Evolutionary conservation across 2,329 filamentous ascomycete genomes (phyloP).

Genomic region (Penicillium sp.): DNA sequence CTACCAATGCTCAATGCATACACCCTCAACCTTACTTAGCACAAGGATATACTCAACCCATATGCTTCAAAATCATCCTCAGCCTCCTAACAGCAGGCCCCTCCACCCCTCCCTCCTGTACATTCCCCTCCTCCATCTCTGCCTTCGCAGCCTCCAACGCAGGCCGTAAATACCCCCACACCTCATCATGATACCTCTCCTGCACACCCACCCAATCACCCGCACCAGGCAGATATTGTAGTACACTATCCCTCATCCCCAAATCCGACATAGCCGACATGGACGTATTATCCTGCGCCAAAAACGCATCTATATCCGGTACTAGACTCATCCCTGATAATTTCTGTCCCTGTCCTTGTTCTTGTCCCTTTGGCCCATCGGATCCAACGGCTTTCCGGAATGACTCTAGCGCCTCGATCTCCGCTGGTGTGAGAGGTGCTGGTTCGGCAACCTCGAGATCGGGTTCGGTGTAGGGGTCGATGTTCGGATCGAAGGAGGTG

Average conservation of each 20-base stretch:
- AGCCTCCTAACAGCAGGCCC: constrained; percentile 37
- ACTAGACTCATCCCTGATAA: constrained; percentile 28
- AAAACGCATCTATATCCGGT: constrained; percentile 31
- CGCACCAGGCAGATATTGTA: constrained; percentile 29
- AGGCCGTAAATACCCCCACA: constrained; percentile 61
- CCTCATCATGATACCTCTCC: constrained; percentile 51
- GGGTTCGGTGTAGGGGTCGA: constrained; percentile 3
- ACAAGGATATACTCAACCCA: constrained; percentile 20
- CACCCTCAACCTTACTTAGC: too few relatives aligned
- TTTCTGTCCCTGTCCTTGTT: not conserved
- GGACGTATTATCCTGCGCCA: constrained; percentile 21
- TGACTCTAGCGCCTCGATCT: constrained; percentile 31
- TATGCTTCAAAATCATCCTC: constrained; percentile 39
- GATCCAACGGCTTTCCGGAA: constrained; percentile 24
- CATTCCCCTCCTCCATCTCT: constrained; percentile 46
- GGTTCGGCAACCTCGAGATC: constrained; percentile 17
- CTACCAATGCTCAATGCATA: too few relatives aligned
- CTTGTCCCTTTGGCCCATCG: not conserved
- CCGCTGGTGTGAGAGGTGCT: constrained; percentile 20
- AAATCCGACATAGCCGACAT: constrained; percentile 4
- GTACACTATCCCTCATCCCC: constrained; percentile 28
- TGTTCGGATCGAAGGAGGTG: constrained; percentile 26
- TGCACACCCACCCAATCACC: constrained; percentile 34
- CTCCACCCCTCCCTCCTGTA: constrained; percentile 12
- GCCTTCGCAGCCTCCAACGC: constrained; percentile 53